phyloP scores from a whole-genome alignment of 768 basidiomycete species.

The Dentipellis sp. region DNA sequence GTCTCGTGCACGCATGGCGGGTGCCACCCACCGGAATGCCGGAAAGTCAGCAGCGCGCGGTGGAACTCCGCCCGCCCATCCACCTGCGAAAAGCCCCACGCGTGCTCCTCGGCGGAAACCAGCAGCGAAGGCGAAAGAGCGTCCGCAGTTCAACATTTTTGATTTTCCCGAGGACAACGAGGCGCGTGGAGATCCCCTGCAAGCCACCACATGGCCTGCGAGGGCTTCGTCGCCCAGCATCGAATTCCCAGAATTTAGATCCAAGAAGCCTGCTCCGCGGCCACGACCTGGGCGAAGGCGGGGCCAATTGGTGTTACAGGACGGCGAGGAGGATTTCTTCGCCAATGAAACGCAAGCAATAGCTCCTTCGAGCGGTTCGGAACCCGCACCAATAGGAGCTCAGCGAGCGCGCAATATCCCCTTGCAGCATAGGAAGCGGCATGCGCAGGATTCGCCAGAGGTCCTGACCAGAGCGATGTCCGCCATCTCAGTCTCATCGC shows the following conservation, averaged over 20 bases:
- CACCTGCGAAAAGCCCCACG: not conserved
- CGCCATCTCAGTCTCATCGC: not conserved
- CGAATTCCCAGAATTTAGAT: too few relatives aligned
- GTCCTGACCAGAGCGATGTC: not conserved
- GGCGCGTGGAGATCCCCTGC: not conserved
- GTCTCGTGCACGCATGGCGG: not conserved
- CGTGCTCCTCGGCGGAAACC: too few relatives aligned
- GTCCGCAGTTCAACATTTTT: not conserved
- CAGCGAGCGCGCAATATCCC: not conserved
- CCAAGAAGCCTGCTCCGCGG: not conserved
- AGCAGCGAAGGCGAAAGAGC: not conserved
- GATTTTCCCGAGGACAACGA: not conserved
- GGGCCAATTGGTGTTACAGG: not conserved
- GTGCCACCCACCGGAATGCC: not conserved
- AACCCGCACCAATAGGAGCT: not conserved
- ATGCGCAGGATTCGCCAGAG: not conserved
- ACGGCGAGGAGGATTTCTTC: slow-evolving; percentile 2
- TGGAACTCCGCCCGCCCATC: not conserved
- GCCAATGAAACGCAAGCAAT: not conserved
- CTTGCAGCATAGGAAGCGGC: not conserved
- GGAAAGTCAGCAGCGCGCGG: not conserved
- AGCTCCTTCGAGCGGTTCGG: not conserved
- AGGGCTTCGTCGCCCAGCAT: too few relatives aligned
- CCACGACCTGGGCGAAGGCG: not conserved
- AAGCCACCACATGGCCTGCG: too few relatives aligned